phyloP scores from a whole-genome alignment of 495 filamentous ascomycete species.

The Penicillium daleae region DNA sequence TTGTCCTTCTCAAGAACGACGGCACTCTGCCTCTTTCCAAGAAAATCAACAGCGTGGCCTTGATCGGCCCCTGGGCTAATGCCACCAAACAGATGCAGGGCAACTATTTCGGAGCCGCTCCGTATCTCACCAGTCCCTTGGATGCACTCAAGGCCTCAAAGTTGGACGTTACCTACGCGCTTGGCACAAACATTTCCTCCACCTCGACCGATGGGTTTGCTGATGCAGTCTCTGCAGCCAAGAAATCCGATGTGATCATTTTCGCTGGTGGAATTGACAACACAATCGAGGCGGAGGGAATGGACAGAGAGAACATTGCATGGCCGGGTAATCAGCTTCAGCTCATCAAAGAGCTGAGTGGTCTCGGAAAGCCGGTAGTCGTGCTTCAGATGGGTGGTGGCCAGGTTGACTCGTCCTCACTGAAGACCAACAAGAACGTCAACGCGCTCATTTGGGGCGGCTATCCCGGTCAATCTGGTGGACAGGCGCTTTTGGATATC shows the following conservation, averaged over 20 bases:
- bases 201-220: conserved; percentile 43
- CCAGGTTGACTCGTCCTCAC: conserved; percentile 57
- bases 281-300: conserved; percentile 57
- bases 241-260: conserved; percentile 57
- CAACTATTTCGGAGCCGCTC: conserved; percentile 60
- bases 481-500: conserved; percentile 57
- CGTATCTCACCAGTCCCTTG: conserved; percentile 58
- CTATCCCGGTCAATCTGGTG: conserved; percentile 64
- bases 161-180: conserved; percentile 53
- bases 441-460: conserved; percentile 60
- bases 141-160: conserved; percentile 47
- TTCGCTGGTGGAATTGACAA: conserved; percentile 63
- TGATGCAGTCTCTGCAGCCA: conserved; percentile 50
- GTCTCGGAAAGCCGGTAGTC: conserved; percentile 56
- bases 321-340: conserved; percentile 63
- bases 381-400: conserved; percentile 64
- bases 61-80: conserved; percentile 63
- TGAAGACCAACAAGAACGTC: conserved; percentile 54
- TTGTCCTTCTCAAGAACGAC: conserved; percentile 66
- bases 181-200: conserved; percentile 47
- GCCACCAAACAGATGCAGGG: conserved; percentile 64
- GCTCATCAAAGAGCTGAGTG: conserved; percentile 55
- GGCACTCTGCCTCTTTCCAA: conserved; percentile 54
- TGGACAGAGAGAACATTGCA: conserved; percentile 57
- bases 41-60: conserved; percentile 48